Evolutionary conservation across 257 asterid species (phyloP).

Genomic region (Solanum pinnatisectum): DNA sequence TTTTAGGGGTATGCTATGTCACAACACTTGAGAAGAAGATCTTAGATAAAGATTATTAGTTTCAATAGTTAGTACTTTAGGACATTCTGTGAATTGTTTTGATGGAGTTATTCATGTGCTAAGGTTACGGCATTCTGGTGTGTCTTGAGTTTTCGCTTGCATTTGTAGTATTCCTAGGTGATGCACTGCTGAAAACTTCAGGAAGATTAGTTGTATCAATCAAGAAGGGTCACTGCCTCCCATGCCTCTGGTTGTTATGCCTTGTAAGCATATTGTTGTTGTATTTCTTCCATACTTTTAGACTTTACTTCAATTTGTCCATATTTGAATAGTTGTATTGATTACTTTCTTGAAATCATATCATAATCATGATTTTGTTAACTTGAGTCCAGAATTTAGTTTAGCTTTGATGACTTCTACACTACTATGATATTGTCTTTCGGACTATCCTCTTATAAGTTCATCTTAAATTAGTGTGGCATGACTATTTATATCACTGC

Average conservation of each 20-base stretch:
- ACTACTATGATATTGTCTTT: background rate
- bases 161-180: background rate
- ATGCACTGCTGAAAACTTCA: background rate
- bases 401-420: background rate
- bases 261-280: constrained; percentile 53
- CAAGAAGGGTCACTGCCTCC: constrained; percentile 32
- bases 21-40: constrained; percentile 36
- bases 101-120: constrained; percentile 34
- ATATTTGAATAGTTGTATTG: constrained; percentile 43
- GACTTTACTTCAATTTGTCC: constrained; percentile 41
- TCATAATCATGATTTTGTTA: background rate
- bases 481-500: background rate
- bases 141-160: constrained; percentile 5
- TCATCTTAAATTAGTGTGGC: background rate
- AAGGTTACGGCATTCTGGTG: constrained; percentile 19
- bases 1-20: constrained; percentile 15
- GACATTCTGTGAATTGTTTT: constrained; percentile 52
- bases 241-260: constrained; percentile 34
- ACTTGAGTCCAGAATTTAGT: background rate
- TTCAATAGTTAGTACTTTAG: constrained; percentile 38
- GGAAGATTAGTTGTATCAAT: constrained; percentile 12
- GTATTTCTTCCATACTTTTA: constrained; percentile 24
- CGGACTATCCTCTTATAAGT: background rate
- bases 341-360: background rate
- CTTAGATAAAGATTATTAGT: constrained; percentile 21